Evolutionary conservation across 2,329 filamentous ascomycete species (phyloP).

Genomic region (Aspergillus quadricinctus): DNA sequence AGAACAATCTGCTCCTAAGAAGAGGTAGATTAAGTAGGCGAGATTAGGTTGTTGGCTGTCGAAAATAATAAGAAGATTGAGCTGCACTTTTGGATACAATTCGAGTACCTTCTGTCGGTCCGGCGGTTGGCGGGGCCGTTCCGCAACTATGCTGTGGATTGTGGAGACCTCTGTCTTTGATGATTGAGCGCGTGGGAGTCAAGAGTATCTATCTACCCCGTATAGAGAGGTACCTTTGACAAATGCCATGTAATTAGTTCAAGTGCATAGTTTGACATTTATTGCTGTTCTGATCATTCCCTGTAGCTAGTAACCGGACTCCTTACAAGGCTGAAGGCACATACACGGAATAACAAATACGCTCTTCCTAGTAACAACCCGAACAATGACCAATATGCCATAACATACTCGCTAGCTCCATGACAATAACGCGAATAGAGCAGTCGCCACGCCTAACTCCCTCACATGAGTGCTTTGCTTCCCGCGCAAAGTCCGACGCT

Average conservation of each 20-base stretch:
- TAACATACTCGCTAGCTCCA: background rate
- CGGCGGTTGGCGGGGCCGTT: conserved; percentile 3
- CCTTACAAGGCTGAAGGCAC: background rate
- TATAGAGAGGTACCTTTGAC: no score
- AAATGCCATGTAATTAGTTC: no score
- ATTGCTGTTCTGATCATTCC: background rate
- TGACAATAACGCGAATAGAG: background rate
- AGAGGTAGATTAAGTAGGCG: background rate
- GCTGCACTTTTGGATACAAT: background rate
- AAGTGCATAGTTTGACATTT: background rate
- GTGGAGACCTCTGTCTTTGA: background rate
- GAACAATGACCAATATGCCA: background rate
- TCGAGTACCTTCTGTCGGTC: conserved; percentile 6
- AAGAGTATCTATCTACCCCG: no score
- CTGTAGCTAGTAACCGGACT: background rate
- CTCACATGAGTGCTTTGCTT: background rate
- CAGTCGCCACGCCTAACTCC: background rate
- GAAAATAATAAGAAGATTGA: background rate
- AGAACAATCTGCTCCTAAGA: background rate
- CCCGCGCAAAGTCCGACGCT: background rate
- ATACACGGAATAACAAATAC: background rate
- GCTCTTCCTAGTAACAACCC: background rate
- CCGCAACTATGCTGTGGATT: background rate
- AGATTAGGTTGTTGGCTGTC: background rate
- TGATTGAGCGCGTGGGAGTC: background rate